phyloP scores from a whole-genome alignment of 2,329 filamentous ascomycete genomes.

The Blastomyces emzantsi region DNA sequence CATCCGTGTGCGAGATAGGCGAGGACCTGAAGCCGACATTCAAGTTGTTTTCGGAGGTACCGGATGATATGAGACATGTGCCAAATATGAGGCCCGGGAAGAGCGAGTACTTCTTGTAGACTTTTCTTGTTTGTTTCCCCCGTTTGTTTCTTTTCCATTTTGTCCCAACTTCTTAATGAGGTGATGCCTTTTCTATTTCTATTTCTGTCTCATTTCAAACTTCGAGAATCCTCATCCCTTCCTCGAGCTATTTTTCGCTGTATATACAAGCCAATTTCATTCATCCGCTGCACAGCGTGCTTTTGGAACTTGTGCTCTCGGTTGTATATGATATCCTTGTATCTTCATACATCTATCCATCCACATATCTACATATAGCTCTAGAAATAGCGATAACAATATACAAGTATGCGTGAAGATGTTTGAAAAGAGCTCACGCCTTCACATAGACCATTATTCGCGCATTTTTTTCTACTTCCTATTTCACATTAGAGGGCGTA shows the following conservation, averaged over 20 bases:
- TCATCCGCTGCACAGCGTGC: not conserved
- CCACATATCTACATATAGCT: not conserved
- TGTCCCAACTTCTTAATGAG: not conserved
- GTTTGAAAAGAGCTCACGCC: too few relatives aligned
- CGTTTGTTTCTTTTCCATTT: not conserved
- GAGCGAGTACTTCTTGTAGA: slow-evolving; percentile 41
- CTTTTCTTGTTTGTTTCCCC: too few relatives aligned
- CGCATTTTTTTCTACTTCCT: too few relatives aligned
- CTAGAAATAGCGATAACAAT: not conserved
- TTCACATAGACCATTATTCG: too few relatives aligned
- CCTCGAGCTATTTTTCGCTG: not conserved
- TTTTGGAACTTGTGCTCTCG: not conserved
- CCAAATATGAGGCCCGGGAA: slow-evolving; percentile 37
- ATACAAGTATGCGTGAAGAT: too few relatives aligned
- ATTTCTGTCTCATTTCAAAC: not conserved
- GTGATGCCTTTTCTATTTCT: not conserved
- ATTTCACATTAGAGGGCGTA: too few relatives aligned
- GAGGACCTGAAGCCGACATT: slow-evolving; percentile 83
- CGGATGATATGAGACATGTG: slow-evolving; percentile 40
- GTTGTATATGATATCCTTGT: not conserved
- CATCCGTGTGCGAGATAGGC: slow-evolving; percentile 79
- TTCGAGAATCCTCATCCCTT: not conserved
- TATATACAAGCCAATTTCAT: not conserved
- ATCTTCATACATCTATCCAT: too few relatives aligned
- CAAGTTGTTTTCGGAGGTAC: slow-evolving; percentile 46